These are phyloP conservation scores for Corynascus novoguineensis DNA, from an alignment of 495 filamentous ascomycete genomes.

Conservation along the genomic window DNA sequence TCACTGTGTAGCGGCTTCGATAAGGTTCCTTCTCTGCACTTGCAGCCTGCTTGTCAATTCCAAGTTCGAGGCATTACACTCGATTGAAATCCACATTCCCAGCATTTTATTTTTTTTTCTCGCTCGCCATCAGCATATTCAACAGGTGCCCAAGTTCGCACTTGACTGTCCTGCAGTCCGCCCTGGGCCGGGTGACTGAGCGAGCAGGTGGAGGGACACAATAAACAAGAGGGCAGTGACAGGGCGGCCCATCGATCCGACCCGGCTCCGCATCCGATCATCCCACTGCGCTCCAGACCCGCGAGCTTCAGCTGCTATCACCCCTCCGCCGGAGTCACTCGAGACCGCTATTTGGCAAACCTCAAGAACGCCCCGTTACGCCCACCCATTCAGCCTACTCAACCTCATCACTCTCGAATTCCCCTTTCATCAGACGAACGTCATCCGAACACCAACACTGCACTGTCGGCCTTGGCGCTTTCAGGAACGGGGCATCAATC, in stretches of 20 bases:
- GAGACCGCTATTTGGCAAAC: slow-evolving; percentile 31
- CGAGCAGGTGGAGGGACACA: background rate
- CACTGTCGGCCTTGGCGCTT: background rate
- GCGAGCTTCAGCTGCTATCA: slow-evolving; percentile 5
- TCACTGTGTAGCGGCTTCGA: slow-evolving; percentile 12
- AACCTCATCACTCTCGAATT: too few species aligned
- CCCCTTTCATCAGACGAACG: slow-evolving; percentile 8
- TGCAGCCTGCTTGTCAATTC: background rate
- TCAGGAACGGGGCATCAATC: background rate
- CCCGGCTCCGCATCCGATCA: slow-evolving; percentile 10
- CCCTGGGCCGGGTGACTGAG: background rate
- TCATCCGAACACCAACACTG: background rate
- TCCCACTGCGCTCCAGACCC: background rate
- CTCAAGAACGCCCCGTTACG: slow-evolving; percentile 21
- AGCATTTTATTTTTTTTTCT: slow-evolving; percentile 6
- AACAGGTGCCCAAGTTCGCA: background rate
- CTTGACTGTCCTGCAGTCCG: background rate
- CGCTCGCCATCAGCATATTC: background rate
- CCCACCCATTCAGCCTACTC: background rate
- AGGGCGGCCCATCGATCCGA: slow-evolving; percentile 12
- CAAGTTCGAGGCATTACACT: slow-evolving; percentile 4
- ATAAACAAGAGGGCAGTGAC: background rate
- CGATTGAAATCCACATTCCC: background rate
- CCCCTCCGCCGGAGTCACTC: slow-evolving; percentile 19
- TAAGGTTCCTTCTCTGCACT: slow-evolving; percentile 14